These are phyloP conservation scores for Clonostachys byssicola DNA, from an alignment of 2,329 filamentous ascomycete species.

Conservation along the genomic window DNA sequence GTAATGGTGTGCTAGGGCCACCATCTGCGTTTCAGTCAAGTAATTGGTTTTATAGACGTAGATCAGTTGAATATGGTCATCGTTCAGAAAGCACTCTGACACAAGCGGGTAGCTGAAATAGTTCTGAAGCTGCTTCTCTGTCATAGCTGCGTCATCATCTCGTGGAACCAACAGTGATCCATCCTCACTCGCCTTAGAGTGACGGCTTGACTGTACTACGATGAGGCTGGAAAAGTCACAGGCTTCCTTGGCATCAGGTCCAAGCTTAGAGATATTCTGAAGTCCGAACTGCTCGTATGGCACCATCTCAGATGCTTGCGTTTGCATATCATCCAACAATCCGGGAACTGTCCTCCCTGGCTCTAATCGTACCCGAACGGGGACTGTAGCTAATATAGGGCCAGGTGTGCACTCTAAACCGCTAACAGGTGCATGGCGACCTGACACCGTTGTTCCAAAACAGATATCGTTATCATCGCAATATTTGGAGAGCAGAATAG, in stretches of 20 bases:
- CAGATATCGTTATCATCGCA: constrained; percentile 9
- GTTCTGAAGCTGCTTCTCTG: background rate
- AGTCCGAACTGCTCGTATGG: constrained; percentile 13
- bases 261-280: constrained; percentile 11
- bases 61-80: constrained; percentile 1
- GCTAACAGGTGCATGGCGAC: constrained; percentile 9
- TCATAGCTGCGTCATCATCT: background rate
- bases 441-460: constrained; percentile 15
- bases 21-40: constrained; percentile 3
- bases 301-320: constrained; percentile 9
- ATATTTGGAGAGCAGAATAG: constrained; percentile 4
- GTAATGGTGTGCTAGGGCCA: constrained; percentile 6
- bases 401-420: constrained; percentile 4
- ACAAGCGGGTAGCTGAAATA: constrained; percentile 5
- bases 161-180: background rate
- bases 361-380: constrained; percentile 4
- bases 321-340: constrained; percentile 6
- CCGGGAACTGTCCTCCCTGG: constrained; percentile 3
- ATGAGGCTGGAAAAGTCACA: constrained; percentile 12
- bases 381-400: constrained; percentile 8
- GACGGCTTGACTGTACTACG: constrained; percentile 5
- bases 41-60: constrained; percentile 2
- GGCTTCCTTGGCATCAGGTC: constrained; percentile 5
- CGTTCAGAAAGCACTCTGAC: background rate
- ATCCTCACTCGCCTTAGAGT: background rate